Evolutionary conservation across 257 asterid genomes (phyloP), one percentile per base, ranked within the genome.

Genomic region (Scutellaria minor): DNA sequence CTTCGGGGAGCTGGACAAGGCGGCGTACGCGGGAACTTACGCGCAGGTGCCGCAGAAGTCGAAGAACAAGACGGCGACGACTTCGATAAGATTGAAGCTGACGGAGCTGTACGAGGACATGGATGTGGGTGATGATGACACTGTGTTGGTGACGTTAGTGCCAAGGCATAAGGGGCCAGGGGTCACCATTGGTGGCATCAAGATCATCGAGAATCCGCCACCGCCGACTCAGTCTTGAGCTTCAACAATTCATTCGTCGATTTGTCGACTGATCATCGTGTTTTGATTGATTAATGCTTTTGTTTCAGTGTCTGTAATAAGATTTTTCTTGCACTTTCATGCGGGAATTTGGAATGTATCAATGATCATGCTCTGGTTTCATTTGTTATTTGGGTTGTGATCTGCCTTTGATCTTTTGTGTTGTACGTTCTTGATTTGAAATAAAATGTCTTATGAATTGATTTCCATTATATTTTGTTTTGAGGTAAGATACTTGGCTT

Each of bases 11-110:
- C 58, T 80, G 5, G 77, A 73, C 75, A 77, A 77, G 82, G 77
- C 85, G 67, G 42, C 88, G 59, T 88, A 84, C 57, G 88, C 80
- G 0, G 95, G 95, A 3, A 86, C 92, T 4, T 88, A 86, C 20
- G 86, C 85, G 50, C 85, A 84, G 47, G 80, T 88, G 76, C 95
- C 91, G 2, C 95, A 83, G 45, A 75, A 76, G 42, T 35, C 75
- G 45, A 46, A 47, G 5, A 73, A 52, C 6, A 70, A 13, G 22
- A 45, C 68, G 14, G 76, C 67, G 2, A 80, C 82, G 64, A 84
- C 86, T 5, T 44, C 69, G 7, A 58, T 88, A 74, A 79, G 79
- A 8, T 70, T 88, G 84, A 82, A 70, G 15, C 63, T 88, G 41
- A 84, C 84, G 3, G 95, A 88, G 18, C 35, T 85, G 10, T 75